phyloP scores from a whole-genome alignment of 192 early-diverging fungal species.

The Phycomyces nitens region DNA sequence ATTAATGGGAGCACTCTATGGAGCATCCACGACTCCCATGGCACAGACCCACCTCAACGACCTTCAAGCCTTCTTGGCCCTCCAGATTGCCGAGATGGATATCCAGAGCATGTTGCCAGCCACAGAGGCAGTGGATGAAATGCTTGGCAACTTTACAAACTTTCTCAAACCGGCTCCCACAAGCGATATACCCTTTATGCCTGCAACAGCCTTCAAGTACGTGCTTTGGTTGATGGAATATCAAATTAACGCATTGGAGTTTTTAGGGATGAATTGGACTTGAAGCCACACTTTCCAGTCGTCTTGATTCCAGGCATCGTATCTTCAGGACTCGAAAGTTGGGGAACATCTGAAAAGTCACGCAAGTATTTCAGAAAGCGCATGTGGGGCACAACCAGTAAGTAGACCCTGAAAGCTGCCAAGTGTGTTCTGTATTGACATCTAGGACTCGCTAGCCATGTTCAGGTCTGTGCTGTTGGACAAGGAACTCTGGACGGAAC shows the following conservation, averaged over 20 bases:
- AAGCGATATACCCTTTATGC: slow-evolving; percentile 51
- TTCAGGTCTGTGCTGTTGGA: slow-evolving; percentile 81
- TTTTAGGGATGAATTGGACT: slow-evolving; percentile 36
- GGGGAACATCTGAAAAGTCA: slow-evolving; percentile 77
- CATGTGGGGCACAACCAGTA: slow-evolving; percentile 79
- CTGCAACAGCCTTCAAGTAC: slow-evolving; percentile 33
- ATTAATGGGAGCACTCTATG: slow-evolving; percentile 19
- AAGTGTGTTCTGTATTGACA: too few relatives aligned
- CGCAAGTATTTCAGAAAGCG: slow-evolving; percentile 81
- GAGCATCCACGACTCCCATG: slow-evolving; percentile 37
- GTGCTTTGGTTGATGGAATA: neutral
- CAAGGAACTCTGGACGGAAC: slow-evolving; percentile 82
- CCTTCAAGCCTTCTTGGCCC: slow-evolving; percentile 37
- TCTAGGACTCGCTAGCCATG: slow-evolving; percentile 60
- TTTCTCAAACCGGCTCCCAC: slow-evolving; percentile 44
- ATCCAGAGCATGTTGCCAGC: slow-evolving; percentile 60
- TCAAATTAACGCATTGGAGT: too few relatives aligned
- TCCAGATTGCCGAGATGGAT: slow-evolving; percentile 61
- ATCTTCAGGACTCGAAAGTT: slow-evolving; percentile 84
- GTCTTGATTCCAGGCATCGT: slow-evolving; percentile 87
- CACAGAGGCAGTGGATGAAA: slow-evolving; percentile 63
- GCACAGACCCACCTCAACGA: slow-evolving; percentile 37
- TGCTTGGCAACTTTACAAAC: slow-evolving; percentile 62
- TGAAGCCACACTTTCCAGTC: slow-evolving; percentile 52
- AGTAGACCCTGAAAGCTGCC: too few relatives aligned